Evolutionary conservation across 805 yeast genomes (phyloP), one percentile per base, ranked within the genome.

Genomic region (Starmerella geochares): DNA sequence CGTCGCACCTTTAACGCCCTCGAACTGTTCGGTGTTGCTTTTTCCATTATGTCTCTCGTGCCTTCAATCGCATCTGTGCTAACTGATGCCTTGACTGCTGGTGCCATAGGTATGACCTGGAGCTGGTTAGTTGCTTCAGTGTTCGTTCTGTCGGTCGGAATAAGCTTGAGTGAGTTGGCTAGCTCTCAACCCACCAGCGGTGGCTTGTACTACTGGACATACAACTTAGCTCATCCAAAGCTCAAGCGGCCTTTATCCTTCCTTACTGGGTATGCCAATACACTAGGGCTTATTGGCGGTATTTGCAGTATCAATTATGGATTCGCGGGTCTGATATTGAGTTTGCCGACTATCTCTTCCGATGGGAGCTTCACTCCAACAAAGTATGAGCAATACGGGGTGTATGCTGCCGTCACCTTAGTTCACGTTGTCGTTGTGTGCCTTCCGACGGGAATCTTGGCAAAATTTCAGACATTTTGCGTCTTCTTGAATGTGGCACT

Each of bases 121-220:
- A 83, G 85, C 41, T 83, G 90, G 88, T 64, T 79, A 40, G 59
- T 78, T 14, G 72, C 84, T 28, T 72, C 79, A 5, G 53, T 69
- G 10, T 77, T 79, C 56, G 79, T 81, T 49, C 60, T 80, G 48
- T 61, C 70, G 9, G 73, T 79, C n/a, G 86, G 86, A 17, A 54
- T 74, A 6, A 70, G 81, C 16, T 75, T 83, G 79, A 71, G 83
- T 5, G 82, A 80, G 58, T 63, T 80, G 52, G 84, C 82, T 0
- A 74, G 81, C 31, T 76, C 86, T 1, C 74, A 80, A 55, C 88
- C 90, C 24, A 81, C 88, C 0, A 76, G 83, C 19, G 88, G 88
- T 49, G 88, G 88, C 11, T 66, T 82, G 36, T 83, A 80, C 61
- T 78, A 75, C 63, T 79, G 83, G 80, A 77, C 84, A 1, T 78